phyloP scores from a whole-genome alignment of 306 rosid species.

The Rosa chinensis region DNA sequence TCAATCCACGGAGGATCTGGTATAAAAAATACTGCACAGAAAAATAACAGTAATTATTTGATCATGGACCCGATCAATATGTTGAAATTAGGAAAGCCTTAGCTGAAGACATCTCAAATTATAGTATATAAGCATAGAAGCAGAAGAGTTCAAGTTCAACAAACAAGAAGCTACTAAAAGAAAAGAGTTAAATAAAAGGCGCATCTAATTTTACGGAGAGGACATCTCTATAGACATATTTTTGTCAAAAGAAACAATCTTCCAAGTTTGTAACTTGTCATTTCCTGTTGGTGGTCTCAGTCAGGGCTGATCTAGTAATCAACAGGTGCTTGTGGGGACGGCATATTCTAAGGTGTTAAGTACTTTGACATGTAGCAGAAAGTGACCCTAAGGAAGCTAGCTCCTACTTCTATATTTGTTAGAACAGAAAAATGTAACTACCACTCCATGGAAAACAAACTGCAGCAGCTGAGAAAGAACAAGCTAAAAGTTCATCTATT shows the following conservation, averaged over 20 bases:
- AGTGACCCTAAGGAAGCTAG: neutral
- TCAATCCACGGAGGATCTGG: slow-evolving; percentile 95
- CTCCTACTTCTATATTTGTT: neutral
- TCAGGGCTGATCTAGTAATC: neutral
- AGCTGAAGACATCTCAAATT: neutral
- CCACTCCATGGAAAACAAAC: neutral
- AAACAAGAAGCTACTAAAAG: neutral
- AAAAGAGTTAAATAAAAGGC: neutral
- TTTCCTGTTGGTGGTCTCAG: neutral
- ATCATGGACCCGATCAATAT: neutral
- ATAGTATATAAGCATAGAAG: neutral
- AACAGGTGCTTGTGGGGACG: neutral
- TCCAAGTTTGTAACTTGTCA: neutral
- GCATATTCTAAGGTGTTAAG: neutral
- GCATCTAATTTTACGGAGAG: neutral
- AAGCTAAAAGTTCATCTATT: neutral
- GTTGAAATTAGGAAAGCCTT: neutral
- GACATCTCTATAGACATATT: neutral
- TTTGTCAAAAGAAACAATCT: neutral
- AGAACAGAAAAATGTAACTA: neutral
- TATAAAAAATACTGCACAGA: slow-evolving; percentile 81
- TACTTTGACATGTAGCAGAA: neutral
- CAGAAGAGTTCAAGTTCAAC: neutral
- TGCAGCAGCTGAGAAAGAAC: neutral
- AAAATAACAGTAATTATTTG: neutral